Percentiles rank a stretch among this genome's conserved stretches.
phyloP scores from a whole-genome alignment of 2,329 filamentous ascomycete genomes.

The Corynespora cassiicola region DNA sequence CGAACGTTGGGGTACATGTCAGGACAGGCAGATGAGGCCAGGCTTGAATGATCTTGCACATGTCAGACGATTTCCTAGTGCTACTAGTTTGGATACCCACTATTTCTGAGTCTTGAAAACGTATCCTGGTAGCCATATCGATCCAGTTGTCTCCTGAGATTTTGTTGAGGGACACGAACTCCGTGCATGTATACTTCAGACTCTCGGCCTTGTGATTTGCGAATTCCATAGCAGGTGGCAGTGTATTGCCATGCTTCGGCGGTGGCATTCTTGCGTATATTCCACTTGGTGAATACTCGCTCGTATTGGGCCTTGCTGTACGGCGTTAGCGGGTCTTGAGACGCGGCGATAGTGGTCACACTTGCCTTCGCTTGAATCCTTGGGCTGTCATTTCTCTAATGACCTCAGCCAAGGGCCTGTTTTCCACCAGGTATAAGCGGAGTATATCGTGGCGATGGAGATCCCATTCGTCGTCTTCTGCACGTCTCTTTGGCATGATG shows the following conservation, averaged over 20 bases:
- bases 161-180: neutral
- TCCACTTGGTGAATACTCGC: constrained; percentile 8
- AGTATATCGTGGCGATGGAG: constrained; percentile 8
- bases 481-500: constrained; percentile 11
- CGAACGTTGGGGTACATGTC: neutral
- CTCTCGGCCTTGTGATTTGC: neutral
- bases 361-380: constrained; percentile 15
- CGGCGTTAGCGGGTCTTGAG: neutral
- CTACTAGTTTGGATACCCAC: neutral
- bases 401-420: constrained; percentile 8
- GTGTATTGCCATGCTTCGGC: constrained; percentile 11
- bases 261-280: constrained; percentile 6
- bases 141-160: constrained; percentile 10
- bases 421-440: constrained; percentile 3
- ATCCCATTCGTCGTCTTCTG: constrained; percentile 11
- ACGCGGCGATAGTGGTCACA: neutral
- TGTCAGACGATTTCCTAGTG: neutral
- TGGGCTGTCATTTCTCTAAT: constrained; percentile 5
- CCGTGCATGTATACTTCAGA: constrained; percentile 9
- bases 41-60: neutral
- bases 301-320: constrained; percentile 16
- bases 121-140: constrained; percentile 2
- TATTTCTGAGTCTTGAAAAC: constrained; percentile 1
- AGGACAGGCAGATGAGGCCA: neutral
- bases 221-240: neutral